phyloP scores from a whole-genome alignment of 1,284 basidiomycete species.

The Pseudozyma sp. region DNA sequence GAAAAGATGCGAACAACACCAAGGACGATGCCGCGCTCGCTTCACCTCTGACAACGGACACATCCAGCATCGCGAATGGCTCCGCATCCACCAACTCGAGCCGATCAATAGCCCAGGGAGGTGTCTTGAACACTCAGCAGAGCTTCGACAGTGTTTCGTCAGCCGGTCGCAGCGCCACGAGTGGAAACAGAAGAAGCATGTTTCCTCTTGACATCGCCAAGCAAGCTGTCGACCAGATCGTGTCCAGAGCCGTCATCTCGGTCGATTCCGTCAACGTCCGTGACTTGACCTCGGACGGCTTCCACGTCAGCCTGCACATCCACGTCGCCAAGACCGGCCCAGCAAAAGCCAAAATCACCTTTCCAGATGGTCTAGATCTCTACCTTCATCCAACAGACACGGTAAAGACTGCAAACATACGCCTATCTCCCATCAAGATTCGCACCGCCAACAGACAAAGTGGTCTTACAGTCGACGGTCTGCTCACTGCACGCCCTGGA shows the following conservation, averaged over 20 bases:
- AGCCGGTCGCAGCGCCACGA: neutral
- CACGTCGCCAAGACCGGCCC: constrained; percentile 41
- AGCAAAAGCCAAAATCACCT: constrained; percentile 47
- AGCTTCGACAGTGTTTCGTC: constrained; percentile 11
- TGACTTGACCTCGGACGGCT: constrained; percentile 27
- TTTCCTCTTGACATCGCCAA: constrained; percentile 39
- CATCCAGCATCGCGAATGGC: constrained; percentile 2
- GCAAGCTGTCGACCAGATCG: constrained; percentile 41
- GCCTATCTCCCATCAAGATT: constrained; percentile 36
- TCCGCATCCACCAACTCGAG: constrained; percentile 11
- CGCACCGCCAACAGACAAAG: constrained; percentile 19
- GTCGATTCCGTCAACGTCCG: constrained; percentile 31
- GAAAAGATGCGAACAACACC: neutral
- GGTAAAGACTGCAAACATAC: constrained; percentile 23
- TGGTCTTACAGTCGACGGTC: constrained; percentile 30
- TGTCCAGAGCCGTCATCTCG: constrained; percentile 31
- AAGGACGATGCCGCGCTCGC: neutral
- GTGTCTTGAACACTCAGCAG: constrained; percentile 10
- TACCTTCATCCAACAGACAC: constrained; percentile 27
- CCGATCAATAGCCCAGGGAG: neutral
- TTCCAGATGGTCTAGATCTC: constrained; percentile 46
- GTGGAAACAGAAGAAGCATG: constrained; percentile 4
- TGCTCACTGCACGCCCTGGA: neutral
- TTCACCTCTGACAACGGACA: constrained; percentile 12
- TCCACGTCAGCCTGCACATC: constrained; percentile 25